These are phyloP conservation scores for Pythium biforme DNA, from an alignment of 352 stramenopile species.

Conservation along the genomic window DNA sequence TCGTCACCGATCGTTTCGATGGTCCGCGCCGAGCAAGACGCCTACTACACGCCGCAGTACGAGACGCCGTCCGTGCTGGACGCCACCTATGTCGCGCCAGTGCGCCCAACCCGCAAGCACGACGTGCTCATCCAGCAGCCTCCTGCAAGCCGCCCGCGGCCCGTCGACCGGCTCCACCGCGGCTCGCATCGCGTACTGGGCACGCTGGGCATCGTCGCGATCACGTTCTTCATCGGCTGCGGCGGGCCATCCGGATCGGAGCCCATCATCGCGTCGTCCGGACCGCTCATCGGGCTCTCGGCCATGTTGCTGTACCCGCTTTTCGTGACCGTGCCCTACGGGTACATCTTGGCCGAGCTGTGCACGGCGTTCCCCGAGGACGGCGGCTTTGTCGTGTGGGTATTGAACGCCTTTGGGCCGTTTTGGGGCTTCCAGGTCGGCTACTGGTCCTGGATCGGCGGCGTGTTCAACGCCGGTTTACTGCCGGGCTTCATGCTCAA, in stretches of 20 bases:
- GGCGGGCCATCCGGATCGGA: constrained; percentile 25
- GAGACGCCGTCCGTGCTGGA: constrained; percentile 4
- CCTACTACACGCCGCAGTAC: constrained; percentile 1
- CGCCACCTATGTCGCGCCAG: background rate
- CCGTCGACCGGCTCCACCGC: constrained; percentile 3
- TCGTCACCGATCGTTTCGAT: background rate
- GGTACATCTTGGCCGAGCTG: constrained; percentile 90
- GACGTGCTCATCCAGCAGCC: background rate
- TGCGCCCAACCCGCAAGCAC: background rate
- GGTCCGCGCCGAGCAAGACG: background rate
- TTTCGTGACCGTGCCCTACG: constrained; percentile 86
- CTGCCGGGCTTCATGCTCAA: constrained; percentile 51
- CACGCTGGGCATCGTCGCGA: constrained; percentile 24
- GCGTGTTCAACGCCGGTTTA: constrained; percentile 43
- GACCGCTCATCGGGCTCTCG: constrained; percentile 62
- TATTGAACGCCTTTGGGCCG: constrained; percentile 85
- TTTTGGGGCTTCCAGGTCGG: constrained; percentile 79
- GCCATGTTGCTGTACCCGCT: constrained; percentile 82
- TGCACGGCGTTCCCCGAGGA: constrained; percentile 85
- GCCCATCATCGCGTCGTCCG: constrained; percentile 25
- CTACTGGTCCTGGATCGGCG: constrained; percentile 77
- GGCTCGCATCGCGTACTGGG: constrained; percentile 28
- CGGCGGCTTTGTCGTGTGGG: constrained; percentile 83
- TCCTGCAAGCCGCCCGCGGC: background rate
- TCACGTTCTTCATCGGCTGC: constrained; percentile 33